Evolutionary conservation across 2,329 filamentous ascomycete species (phyloP).

Genomic region (Delphinella strobiligena): DNA sequence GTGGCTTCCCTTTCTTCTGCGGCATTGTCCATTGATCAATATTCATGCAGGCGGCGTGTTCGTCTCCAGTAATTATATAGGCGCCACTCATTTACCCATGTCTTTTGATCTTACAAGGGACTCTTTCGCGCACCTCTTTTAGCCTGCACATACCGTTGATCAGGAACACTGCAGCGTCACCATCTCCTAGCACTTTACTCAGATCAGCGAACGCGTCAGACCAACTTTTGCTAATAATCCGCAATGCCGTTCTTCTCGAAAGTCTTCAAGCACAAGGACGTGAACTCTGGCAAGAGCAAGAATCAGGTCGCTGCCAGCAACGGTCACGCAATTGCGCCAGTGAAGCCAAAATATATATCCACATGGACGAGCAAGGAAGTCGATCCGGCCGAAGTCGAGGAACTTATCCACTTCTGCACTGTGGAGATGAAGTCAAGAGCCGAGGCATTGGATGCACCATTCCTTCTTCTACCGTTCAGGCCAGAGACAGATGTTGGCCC

Average conservation of each 20-base stretch:
- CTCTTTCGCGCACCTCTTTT: too few species aligned
- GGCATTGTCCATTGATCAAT: too few species aligned
- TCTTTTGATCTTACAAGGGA: too few species aligned
- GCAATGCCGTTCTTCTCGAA: conserved; percentile 47
- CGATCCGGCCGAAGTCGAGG: conserved; percentile 80
- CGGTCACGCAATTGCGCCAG: conserved; percentile 40
- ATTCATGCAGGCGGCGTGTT: too few species aligned
- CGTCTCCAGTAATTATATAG: too few species aligned
- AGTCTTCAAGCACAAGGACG: conserved; percentile 64
- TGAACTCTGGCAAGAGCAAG: conserved; percentile 43
- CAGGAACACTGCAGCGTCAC: too few species aligned
- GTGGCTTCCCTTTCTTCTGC: too few species aligned
- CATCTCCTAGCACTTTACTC: too few species aligned
- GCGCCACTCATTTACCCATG: too few species aligned
- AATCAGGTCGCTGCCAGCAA: conserved; percentile 38
- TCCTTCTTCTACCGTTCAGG: conserved; percentile 86
- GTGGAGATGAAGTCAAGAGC: conserved; percentile 79
- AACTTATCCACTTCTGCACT: conserved; percentile 74
- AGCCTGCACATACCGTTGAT: too few species aligned
- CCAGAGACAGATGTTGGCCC: conserved; percentile 86
- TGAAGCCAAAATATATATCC: conserved; percentile 68
- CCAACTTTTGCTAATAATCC: too few species aligned
- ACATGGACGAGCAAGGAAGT: conserved; percentile 77
- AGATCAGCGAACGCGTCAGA: too few species aligned
- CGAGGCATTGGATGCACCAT: conserved; percentile 76